A percentile compares a stretch with the other conserved stretches of the same genome.
phyloP scores from a whole-genome alignment of 192 early-diverging fungal genomes.

The Entophlyctis luteolus region DNA sequence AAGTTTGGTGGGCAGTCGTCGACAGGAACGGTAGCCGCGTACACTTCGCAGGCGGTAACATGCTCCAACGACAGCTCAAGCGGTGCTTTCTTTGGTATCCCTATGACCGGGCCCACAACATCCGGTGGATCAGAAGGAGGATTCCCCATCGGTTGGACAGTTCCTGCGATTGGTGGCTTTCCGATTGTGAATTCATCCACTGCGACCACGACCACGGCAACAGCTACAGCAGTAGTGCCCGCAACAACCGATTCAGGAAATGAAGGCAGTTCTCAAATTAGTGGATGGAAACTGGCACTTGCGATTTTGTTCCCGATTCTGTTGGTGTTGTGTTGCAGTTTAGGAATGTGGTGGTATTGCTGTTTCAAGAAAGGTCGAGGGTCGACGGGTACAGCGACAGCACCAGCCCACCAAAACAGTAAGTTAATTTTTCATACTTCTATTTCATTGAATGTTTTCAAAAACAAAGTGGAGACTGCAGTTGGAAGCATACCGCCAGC shows the following conservation, averaged over 20 bases:
- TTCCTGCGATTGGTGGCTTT: conserved; percentile 5
- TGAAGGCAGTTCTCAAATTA: neutral
- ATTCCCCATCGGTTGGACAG: conserved; percentile 9
- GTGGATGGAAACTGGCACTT: conserved; percentile 19
- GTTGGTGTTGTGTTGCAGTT: neutral
- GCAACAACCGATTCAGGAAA: neutral
- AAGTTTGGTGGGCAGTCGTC: conserved; percentile 6
- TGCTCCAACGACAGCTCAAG: neutral
- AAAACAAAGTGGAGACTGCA: too few species aligned
- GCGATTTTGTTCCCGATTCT: conserved; percentile 9
- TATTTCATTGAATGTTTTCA: neutral
- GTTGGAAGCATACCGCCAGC: too few species aligned
- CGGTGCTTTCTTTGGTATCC: conserved; percentile 13
- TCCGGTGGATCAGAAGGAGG: neutral
- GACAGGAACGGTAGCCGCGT: neutral
- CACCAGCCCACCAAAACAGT: neutral
- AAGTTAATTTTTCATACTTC: neutral
- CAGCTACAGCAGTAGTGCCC: neutral
- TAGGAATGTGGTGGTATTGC: neutral
- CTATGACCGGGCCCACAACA: neutral
- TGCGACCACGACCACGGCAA: neutral
- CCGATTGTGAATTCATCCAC: conserved; percentile 7
- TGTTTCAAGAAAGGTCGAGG: neutral
- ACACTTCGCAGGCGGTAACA: neutral
- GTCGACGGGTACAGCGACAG: neutral